Percentiles rank a stretch among this genome's conserved stretches.
These are phyloP conservation scores for Penicillium sp. DNA, from an alignment of 2,329 filamentous ascomycete species.

Conservation along the genomic window DNA sequence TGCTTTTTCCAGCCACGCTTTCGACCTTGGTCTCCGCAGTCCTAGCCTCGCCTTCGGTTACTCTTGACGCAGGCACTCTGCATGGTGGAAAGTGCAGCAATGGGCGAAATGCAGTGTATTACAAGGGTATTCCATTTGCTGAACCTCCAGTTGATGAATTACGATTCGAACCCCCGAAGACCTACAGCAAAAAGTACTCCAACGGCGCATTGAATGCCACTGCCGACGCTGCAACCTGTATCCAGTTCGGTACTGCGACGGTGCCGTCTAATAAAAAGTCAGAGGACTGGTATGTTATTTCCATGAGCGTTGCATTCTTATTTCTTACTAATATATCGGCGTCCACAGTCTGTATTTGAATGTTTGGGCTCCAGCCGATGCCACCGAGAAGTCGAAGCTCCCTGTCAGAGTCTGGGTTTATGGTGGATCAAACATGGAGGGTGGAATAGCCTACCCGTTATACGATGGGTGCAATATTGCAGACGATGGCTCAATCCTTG, in stretches of 20 bases:
- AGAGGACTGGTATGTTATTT: slow-evolving; percentile 32
- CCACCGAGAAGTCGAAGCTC: slow-evolving; percentile 22
- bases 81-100: too few relatives aligned
- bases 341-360: slow-evolving; percentile 23
- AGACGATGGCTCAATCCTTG: slow-evolving; percentile 10
- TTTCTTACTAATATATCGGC: too few relatives aligned
- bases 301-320: too few relatives aligned
- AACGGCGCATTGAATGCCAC: slow-evolving; percentile 22
- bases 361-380: slow-evolving; percentile 19
- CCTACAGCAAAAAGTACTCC: slow-evolving; percentile 13
- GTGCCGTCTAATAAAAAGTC: too few relatives aligned
- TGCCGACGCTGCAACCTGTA: slow-evolving; percentile 15
- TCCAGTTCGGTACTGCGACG: too few relatives aligned
- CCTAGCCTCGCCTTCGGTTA: too few relatives aligned
- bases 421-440: slow-evolving; percentile 21
- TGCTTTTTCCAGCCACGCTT: too few relatives aligned
- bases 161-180: slow-evolving; percentile 25
- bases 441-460: slow-evolving; percentile 11
- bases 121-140: slow-evolving; percentile 25
- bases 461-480: slow-evolving; percentile 24
- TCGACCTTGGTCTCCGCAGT: too few relatives aligned
- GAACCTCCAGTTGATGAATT: slow-evolving; percentile 23
- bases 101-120: too few relatives aligned
- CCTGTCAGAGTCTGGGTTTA: slow-evolving; percentile 34
- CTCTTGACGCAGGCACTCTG: too few relatives aligned